Evolutionary conservation across 352 stramenopile species (phyloP).

Genomic region (Phytophthora uliginosa): DNA sequence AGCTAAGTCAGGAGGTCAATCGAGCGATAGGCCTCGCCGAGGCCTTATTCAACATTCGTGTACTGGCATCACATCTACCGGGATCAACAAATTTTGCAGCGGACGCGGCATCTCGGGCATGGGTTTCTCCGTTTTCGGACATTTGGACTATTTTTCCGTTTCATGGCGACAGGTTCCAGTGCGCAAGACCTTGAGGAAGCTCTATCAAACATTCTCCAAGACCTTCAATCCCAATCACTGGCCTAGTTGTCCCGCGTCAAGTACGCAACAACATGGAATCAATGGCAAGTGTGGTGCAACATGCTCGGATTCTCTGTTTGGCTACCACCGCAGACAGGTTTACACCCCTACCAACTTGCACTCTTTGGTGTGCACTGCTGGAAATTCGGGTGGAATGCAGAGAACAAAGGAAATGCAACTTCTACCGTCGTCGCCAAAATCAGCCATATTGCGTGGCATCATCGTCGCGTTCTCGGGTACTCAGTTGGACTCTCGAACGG

Average conservation of each 20-base stretch:
- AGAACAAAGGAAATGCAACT: background rate
- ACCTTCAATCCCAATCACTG: constrained; percentile 1
- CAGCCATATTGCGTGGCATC: constrained; percentile 1
- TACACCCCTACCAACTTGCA: background rate
- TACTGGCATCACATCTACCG: background rate
- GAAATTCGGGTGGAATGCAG: background rate
- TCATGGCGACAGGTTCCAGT: background rate
- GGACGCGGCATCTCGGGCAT: constrained; percentile 1
- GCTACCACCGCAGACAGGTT: background rate
- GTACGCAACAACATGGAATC: background rate
- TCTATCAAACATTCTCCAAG: constrained; percentile 1
- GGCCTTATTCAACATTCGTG: background rate
- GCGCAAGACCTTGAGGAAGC: background rate
- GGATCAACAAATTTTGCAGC: background rate
- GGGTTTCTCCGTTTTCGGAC: background rate
- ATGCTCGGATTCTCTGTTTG: constrained; percentile 8
- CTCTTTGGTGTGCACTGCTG: background rate
- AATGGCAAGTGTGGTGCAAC: background rate
- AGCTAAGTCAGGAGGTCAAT: background rate
- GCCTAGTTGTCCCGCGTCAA: background rate
- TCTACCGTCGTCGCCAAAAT: background rate
- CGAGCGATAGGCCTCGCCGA: background rate
- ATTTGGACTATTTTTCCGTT: background rate
- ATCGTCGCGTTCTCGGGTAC: background rate
- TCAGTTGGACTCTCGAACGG: background rate